phyloP scores from a whole-genome alignment of 306 rosid genomes.

The Lablab purpureus region DNA sequence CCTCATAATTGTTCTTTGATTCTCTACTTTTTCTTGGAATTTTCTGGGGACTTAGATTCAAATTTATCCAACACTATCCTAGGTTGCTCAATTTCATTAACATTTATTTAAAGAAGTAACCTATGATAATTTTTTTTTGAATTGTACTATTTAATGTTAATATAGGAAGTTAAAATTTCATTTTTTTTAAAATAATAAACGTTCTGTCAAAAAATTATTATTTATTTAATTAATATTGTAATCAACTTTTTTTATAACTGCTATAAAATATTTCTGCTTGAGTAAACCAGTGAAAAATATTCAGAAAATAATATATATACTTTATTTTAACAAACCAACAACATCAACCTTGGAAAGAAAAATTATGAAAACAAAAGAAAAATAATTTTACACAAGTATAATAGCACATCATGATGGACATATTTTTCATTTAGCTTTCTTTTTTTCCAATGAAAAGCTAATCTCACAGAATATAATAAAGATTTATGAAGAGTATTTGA shows the following conservation, averaged over 20 bases:
- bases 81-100: background rate
- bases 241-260: background rate
- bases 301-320: background rate
- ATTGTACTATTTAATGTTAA: background rate
- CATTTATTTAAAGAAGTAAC: background rate
- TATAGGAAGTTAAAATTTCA: background rate
- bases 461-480: no score
- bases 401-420: background rate
- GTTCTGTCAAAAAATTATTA: no score
- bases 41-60: background rate
- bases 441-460: no score
- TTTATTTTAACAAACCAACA: slow-evolving; percentile 14
- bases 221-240: background rate
- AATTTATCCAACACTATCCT: background rate
- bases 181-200: background rate
- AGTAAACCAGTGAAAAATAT: background rate
- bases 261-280: background rate
- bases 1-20: background rate
- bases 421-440: background rate
- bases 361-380: background rate
- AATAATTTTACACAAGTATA: background rate
- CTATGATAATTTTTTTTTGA: no score
- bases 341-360: background rate
- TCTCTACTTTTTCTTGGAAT: background rate
- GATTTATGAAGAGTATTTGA: no score